Evolutionary conservation across 2,329 filamentous ascomycete species (phyloP).

Genomic region (Ophiostoma tasmaniense): DNA sequence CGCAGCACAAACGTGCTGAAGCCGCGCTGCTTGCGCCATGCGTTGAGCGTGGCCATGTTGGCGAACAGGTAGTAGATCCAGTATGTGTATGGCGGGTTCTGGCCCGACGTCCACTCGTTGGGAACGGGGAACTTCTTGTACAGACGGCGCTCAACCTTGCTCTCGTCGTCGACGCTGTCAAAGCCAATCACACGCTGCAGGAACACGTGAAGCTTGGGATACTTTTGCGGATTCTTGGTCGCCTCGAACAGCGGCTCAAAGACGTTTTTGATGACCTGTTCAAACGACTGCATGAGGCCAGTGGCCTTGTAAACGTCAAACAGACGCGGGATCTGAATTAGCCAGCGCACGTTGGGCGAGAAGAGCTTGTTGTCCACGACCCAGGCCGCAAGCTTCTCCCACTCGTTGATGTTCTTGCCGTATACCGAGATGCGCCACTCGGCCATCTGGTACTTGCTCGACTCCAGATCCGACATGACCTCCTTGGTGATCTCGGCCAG

Average conservation of each 20-base stretch:
- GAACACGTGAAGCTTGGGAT: slow-evolving; percentile 92
- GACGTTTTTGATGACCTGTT: slow-evolving; percentile 82
- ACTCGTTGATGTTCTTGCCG: slow-evolving; percentile 83
- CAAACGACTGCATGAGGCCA: slow-evolving; percentile 78
- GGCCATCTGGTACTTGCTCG: slow-evolving; percentile 99
- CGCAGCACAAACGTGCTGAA: slow-evolving; percentile 94
- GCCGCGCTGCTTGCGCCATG: slow-evolving; percentile 79
- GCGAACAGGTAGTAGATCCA: slow-evolving; percentile 98
- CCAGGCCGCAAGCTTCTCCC: slow-evolving; percentile 96
- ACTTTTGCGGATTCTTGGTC: slow-evolving; percentile 73
- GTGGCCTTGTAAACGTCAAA: slow-evolving; percentile 94
- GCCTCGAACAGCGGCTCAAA: slow-evolving; percentile 94
- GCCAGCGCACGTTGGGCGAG: slow-evolving; percentile 94
- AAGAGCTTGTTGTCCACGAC: slow-evolving; percentile 97
- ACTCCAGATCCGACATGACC: slow-evolving; percentile 92
- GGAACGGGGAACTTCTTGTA: slow-evolving; percentile 93
- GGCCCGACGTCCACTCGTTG: slow-evolving; percentile 77
- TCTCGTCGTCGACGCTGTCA: slow-evolving; percentile 96
- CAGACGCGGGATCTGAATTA: slow-evolving; percentile 87
- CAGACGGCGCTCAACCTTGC: slow-evolving; percentile 88
- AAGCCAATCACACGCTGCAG: slow-evolving; percentile 92
- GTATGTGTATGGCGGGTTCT: slow-evolving; percentile 97
- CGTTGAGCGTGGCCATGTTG: slow-evolving; percentile 87
- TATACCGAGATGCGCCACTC: slow-evolving; percentile 99
- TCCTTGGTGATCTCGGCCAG: slow-evolving; percentile 96